Percentiles rank a stretch among this genome's conserved stretches.
These are phyloP conservation scores for Typha latifolia DNA, from an alignment of 176 grass and related monocot genomes.

Conservation along the genomic window DNA sequence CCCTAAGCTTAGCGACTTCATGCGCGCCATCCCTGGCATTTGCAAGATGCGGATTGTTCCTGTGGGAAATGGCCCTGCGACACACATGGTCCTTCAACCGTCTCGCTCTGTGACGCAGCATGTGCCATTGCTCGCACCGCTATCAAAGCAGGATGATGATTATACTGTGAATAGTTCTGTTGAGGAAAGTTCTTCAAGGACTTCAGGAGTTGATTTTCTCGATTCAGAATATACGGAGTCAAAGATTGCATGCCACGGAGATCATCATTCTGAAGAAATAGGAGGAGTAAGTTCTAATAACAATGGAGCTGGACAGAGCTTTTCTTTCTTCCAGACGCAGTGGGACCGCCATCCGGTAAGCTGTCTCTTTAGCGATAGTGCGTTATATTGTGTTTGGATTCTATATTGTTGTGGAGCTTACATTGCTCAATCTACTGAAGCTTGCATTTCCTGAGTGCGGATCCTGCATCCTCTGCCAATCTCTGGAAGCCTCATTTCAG, in stretches of 20 bases:
- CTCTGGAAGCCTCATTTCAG: slow-evolving; percentile 30
- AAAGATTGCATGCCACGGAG: slow-evolving; percentile 25
- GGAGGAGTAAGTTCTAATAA: slow-evolving; percentile 21
- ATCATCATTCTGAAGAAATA: slow-evolving; percentile 26
- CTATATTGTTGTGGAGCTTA: slow-evolving; percentile 1
- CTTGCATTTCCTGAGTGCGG: slow-evolving; percentile 30
- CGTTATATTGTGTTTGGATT: neutral
- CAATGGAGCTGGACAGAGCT: slow-evolving; percentile 26
- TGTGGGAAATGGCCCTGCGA: slow-evolving; percentile 42
- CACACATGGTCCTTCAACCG: slow-evolving; percentile 53
- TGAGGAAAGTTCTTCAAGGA: slow-evolving; percentile 23
- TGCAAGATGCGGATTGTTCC: slow-evolving; percentile 53
- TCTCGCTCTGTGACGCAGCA: slow-evolving; percentile 30
- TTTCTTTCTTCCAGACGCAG: slow-evolving; percentile 51
- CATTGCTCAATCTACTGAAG: slow-evolving; percentile 18
- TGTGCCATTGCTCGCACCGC: slow-evolving; percentile 29
- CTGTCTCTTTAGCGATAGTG: slow-evolving; percentile 2
- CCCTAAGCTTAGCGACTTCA: slow-evolving; percentile 58
- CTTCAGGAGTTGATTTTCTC: slow-evolving; percentile 18
- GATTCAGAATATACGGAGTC: neutral
- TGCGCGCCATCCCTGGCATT: slow-evolving; percentile 49
- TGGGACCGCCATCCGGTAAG: slow-evolving; percentile 55
- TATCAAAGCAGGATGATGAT: slow-evolving; percentile 7
- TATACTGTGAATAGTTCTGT: slow-evolving; percentile 31
- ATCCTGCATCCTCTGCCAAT: slow-evolving; percentile 46